A percentile compares a stretch with the other conserved stretches of the same genome.
Conservation (phyloP, 2,329 filamentous ascomycete genomes). For the Canariomyces notabilis region DNA sequence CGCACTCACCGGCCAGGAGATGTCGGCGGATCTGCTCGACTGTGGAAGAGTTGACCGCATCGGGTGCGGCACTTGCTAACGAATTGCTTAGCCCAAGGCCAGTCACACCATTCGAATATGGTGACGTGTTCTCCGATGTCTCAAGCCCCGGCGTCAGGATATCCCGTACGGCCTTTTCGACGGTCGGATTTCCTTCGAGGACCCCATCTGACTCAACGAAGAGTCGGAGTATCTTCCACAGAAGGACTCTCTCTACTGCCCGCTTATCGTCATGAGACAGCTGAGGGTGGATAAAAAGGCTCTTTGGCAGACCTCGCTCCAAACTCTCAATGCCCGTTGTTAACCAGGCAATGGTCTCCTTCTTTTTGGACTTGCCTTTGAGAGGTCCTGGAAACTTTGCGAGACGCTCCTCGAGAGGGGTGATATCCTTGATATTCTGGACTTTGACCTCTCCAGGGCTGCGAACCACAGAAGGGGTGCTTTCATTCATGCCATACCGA, state of each 20-base stretch:
- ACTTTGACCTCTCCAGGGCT: conserved; percentile 77
- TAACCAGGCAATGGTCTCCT: conserved; percentile 82
- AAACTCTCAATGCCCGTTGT: conserved; percentile 67
- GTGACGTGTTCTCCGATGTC: conserved; percentile 24
- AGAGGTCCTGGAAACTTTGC: conserved; percentile 86
- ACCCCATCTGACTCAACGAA: conserved; percentile 83
- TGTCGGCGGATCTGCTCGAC: conserved; percentile 68
- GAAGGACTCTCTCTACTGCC: conserved; percentile 69
- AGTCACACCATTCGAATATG: conserved; percentile 25
- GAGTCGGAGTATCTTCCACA: conserved; percentile 81
- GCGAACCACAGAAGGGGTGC: conserved; percentile 71
- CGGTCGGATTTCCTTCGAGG: conserved; percentile 65
- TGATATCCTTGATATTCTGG: conserved; percentile 67
- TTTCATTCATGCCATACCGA: conserved; percentile 71
- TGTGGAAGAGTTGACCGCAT: conserved; percentile 63
- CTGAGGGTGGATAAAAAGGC: conserved; percentile 44
- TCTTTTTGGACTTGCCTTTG: conserved; percentile 89
- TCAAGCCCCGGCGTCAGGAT: conserved; percentile 61
- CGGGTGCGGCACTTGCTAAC: conserved; percentile 35
- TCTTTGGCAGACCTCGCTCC: conserved; percentile 54
- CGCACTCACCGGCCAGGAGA: conserved; percentile 74
- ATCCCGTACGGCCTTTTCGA: conserved; percentile 69
- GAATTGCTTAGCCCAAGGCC: conserved; percentile 16
- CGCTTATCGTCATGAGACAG: conserved; percentile 62
- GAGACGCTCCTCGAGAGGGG: conserved; percentile 66